Percentiles rank a stretch among this genome's conserved stretches.
These are phyloP conservation scores for Coemansia sp. DNA, from an alignment of 192 early-diverging fungal species.

Conservation along the genomic window DNA sequence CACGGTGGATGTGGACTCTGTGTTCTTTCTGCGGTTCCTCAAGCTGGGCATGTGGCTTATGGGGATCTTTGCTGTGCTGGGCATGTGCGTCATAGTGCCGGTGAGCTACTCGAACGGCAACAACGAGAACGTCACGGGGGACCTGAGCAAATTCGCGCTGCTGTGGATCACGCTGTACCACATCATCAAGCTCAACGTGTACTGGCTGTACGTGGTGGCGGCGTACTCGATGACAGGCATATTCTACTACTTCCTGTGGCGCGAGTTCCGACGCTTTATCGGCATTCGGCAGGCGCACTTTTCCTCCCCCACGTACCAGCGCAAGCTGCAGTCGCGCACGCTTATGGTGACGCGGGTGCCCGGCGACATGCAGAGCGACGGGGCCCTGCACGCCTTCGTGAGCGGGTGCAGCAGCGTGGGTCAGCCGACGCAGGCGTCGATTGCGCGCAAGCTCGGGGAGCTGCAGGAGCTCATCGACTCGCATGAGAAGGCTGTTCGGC, in stretches of 20 bases:
- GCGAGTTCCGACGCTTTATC: slow-evolving; percentile 57
- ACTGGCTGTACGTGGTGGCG: slow-evolving; percentile 62
- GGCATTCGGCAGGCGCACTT: slow-evolving; percentile 58
- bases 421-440: slow-evolving; percentile 56
- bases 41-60: slow-evolving; percentile 61
- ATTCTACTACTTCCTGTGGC: slow-evolving; percentile 56
- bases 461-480: slow-evolving; percentile 64
- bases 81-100: slow-evolving; percentile 62
- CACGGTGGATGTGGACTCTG: slow-evolving; percentile 69
- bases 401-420: slow-evolving; percentile 36
- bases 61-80: slow-evolving; percentile 56
- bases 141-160: slow-evolving; percentile 38
- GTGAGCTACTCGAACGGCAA: slow-evolving; percentile 64
- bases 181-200: slow-evolving; percentile 54
- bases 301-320: slow-evolving; percentile 59
- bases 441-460: slow-evolving; percentile 64
- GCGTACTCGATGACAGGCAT: slow-evolving; percentile 61
- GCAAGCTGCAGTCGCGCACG: slow-evolving; percentile 65
- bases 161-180: slow-evolving; percentile 51
- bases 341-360: slow-evolving; percentile 67
- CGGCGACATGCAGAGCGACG: slow-evolving; percentile 56
- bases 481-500: slow-evolving; percentile 62
- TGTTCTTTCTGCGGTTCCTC: slow-evolving; percentile 68
- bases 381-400: slow-evolving; percentile 55
- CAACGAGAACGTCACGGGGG: slow-evolving; percentile 27